Conservation (phyloP, 2,329 filamentous ascomycete species). For the Penicillium expansum region DNA sequence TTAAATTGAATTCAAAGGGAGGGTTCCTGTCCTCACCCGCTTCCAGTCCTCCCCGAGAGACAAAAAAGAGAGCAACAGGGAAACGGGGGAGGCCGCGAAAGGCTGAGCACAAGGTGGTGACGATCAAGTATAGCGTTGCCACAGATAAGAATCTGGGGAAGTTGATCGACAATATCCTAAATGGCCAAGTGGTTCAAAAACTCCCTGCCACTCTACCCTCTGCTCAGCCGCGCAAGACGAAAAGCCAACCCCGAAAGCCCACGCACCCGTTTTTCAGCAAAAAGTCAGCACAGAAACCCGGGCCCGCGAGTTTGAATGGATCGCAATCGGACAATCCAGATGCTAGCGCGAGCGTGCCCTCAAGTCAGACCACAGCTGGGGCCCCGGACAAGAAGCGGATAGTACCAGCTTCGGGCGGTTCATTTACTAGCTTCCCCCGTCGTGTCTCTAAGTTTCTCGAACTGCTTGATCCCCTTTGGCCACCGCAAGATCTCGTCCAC, state of each 20-base stretch:
- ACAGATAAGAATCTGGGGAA: conserved; percentile 52
- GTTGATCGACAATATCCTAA: conserved; percentile 63
- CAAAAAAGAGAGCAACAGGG: conserved; percentile 16
- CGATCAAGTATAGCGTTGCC: conserved; percentile 60
- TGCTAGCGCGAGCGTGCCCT: neutral
- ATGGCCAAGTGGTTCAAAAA: conserved; percentile 30
- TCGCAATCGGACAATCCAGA: neutral
- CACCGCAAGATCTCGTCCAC: conserved; percentile 37
- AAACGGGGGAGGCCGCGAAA: conserved; percentile 38
- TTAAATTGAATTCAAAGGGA: conserved; percentile 45
- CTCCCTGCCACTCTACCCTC: conserved; percentile 21
- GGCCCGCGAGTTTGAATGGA: neutral
- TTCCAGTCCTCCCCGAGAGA: conserved; percentile 16
- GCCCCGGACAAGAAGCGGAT: conserved; percentile 1
- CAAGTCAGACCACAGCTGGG: neutral
- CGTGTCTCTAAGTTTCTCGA: conserved; percentile 31
- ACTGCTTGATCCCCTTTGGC: conserved; percentile 39
- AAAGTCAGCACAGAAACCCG: conserved; percentile 43
- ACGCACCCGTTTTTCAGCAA: conserved; percentile 70
- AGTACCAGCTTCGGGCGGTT: neutral
- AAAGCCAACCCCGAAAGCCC: conserved; percentile 41
- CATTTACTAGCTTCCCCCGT: conserved; percentile 20
- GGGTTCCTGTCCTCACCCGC: conserved; percentile 43
- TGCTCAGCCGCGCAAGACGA: conserved; percentile 3
- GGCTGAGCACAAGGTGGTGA: conserved; percentile 44